These are phyloP conservation scores for Fusarium napiforme DNA, from an alignment of 2,329 filamentous ascomycete species.

Conservation along the genomic window DNA sequence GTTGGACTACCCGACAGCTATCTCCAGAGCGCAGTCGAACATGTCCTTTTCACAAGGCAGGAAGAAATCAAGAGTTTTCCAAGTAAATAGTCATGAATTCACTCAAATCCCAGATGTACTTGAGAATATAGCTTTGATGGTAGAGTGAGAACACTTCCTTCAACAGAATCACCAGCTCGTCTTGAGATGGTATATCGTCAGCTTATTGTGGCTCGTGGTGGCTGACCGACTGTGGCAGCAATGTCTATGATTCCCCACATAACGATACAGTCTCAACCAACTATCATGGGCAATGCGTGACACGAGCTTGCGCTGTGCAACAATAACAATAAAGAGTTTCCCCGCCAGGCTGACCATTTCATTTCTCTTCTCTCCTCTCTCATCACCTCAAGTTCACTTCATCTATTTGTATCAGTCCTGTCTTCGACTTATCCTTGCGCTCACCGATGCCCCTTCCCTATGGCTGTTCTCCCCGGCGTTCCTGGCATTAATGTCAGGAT, in stretches of 20 bases:
- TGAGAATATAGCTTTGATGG: fast-evolving
- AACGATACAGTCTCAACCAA: neutral
- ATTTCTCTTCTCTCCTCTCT: fast-evolving
- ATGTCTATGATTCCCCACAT: neutral
- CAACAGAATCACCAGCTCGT: fast-evolving
- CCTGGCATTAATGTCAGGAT: neutral
- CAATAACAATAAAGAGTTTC: neutral
- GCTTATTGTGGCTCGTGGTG: neutral
- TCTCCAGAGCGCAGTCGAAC: too few species aligned
- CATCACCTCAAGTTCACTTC: neutral
- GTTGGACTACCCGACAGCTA: too few species aligned
- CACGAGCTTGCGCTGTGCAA: neutral
- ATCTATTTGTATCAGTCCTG: neutral
- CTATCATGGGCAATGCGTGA: neutral
- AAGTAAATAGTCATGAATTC: too few species aligned
- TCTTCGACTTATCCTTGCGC: fast-evolving
- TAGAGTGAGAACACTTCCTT: neutral
- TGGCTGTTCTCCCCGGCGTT: neutral
- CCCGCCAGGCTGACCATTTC: neutral
- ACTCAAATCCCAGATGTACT: too few species aligned
- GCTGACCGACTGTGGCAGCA: neutral
- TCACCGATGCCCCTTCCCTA: neutral
- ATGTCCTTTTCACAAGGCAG: too few species aligned
- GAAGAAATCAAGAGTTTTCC: too few species aligned
- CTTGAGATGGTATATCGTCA: neutral